Evolutionary conservation across 2,329 filamentous ascomycete species (phyloP).

Genomic region (Elsinoe ampelina): DNA sequence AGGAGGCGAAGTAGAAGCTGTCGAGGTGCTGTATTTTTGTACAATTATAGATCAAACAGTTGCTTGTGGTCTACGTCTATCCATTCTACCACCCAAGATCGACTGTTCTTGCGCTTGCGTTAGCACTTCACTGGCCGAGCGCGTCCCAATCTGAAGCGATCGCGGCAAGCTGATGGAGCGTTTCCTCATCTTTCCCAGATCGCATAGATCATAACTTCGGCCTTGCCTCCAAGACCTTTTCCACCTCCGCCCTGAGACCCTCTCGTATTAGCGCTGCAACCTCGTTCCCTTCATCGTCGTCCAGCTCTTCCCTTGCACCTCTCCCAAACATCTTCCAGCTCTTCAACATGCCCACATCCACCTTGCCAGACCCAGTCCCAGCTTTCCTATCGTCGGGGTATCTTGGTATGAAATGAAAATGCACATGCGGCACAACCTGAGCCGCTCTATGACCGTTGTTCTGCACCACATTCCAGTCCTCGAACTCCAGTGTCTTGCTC

Average conservation of each 20-base stretch:
- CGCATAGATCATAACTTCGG: conserved; percentile 13
- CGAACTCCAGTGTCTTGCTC: conserved; percentile 56
- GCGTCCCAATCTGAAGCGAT: too few species aligned
- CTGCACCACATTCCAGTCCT: conserved; percentile 93
- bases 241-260: conserved; percentile 32
- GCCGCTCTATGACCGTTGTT: conserved; percentile 85
- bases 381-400: conserved; percentile 48
- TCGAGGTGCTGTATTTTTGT: background rate
- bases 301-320: conserved; percentile 62
- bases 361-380: conserved; percentile 40
- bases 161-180: too few species aligned
- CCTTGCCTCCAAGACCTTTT: conserved; percentile 13
- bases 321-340: conserved; percentile 78
- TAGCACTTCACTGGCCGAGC: too few species aligned
- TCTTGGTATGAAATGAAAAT: conserved; percentile 88
- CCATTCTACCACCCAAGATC: background rate
- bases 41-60: background rate
- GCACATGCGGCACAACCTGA: conserved; percentile 86
- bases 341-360: conserved; percentile 35
- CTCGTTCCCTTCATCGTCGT: conserved; percentile 60
- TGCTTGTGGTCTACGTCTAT: background rate
- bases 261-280: conserved; percentile 45
- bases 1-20: background rate
- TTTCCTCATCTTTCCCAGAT: background rate
- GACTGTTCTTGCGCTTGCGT: background rate